Percentiles rank a stretch among this genome's conserved stretches.
phyloP scores from a whole-genome alignment of 768 basidiomycete genomes.

The Panaeolus cyanescens region DNA sequence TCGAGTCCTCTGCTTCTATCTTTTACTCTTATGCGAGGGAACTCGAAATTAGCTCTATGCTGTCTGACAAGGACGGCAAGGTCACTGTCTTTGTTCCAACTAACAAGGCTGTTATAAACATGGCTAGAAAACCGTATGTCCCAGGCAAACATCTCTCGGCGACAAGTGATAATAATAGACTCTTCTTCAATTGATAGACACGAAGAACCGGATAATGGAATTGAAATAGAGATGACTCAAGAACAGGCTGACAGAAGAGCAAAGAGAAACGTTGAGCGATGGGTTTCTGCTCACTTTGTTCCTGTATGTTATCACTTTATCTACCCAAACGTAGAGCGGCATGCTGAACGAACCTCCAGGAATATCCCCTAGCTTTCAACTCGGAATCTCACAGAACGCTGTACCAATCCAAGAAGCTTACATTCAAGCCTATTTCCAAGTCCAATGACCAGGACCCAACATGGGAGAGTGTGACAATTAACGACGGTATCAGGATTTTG shows the following conservation, averaged over 20 bases:
- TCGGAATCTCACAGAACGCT: slow-evolving; percentile 55
- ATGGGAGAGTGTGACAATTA: slow-evolving; percentile 63
- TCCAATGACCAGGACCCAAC: slow-evolving; percentile 39
- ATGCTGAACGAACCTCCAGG: slow-evolving; percentile 26
- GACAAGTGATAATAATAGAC: background rate
- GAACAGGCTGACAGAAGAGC: slow-evolving; percentile 62
- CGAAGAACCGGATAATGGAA: slow-evolving; percentile 48
- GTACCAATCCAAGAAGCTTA: slow-evolving; percentile 56
- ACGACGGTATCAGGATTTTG: slow-evolving; percentile 56
- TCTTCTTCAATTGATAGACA: slow-evolving; percentile 46
- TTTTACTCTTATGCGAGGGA: slow-evolving; percentile 86
- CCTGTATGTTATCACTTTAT: slow-evolving; percentile 50
- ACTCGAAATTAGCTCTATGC: slow-evolving; percentile 54
- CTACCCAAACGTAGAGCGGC: background rate
- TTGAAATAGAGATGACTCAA: slow-evolving; percentile 61
- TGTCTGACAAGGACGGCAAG: slow-evolving; percentile 38
- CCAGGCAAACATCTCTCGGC: background rate
- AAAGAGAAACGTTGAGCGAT: slow-evolving; percentile 70
- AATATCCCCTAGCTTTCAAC: slow-evolving; percentile 50
- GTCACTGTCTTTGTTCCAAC: slow-evolving; percentile 79
- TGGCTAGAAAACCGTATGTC: slow-evolving; percentile 80
- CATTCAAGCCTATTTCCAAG: slow-evolving; percentile 45
- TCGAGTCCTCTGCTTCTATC: slow-evolving; percentile 74
- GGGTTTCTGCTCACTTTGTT: slow-evolving; percentile 84
- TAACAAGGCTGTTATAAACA: slow-evolving; percentile 85